Evolutionary conservation across 192 early-diverging fungal genomes (phyloP), one percentile per base, ranked within the genome.

Genomic region (Physocladia obscura): DNA sequence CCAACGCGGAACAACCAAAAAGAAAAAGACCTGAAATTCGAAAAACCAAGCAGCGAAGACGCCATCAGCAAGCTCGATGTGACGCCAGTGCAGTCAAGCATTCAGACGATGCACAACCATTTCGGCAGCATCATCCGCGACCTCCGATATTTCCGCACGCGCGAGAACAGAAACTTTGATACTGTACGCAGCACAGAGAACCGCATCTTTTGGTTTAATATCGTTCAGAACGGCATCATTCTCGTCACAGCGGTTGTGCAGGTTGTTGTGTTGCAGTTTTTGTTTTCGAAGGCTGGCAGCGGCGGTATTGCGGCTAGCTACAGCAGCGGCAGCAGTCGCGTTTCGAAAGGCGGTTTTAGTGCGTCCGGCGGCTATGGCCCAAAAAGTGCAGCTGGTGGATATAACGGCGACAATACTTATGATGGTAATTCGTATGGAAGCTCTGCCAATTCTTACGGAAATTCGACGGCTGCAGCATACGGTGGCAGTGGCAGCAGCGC

Each of bases 151-250:
- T 92, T 96, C 78, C 82, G 94, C 47, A 91, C 92, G 31, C 77
- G 93, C 35, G 93, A 97, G 73, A 93, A 93, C 83, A 79, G 97
- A 27, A 95, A 95, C 82, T 91, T 91, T 62, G 85, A 87, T 24
- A 96, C 94, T 1, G 94, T 99, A 11, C 79, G 85, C 61, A 92
- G 89, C 38, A 97, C 95, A 0, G 89, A 93, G 76, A 83, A 79
- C 57, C 81, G 81, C 24, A 76, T 99, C 56, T 97, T 91, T 81
- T 97, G 94, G 95, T 97, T 97, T 82, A 91, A 93, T 32, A 67
- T 88, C 17, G 55, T 89, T 31, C 91, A 97, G 78, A 87, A 84
- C 57, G 54, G 87, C 47, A 72, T 90, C 38, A 92, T 99, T 47
- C 82, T 98, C 32, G 57, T 82, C 49, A 94, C 94, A 82, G 89